A percentile compares a stretch with the other conserved stretches of the same genome.
These are phyloP conservation scores for Crithidia mellificae DNA, from an alignment of 208 protist species.

Conservation along the genomic window DNA sequence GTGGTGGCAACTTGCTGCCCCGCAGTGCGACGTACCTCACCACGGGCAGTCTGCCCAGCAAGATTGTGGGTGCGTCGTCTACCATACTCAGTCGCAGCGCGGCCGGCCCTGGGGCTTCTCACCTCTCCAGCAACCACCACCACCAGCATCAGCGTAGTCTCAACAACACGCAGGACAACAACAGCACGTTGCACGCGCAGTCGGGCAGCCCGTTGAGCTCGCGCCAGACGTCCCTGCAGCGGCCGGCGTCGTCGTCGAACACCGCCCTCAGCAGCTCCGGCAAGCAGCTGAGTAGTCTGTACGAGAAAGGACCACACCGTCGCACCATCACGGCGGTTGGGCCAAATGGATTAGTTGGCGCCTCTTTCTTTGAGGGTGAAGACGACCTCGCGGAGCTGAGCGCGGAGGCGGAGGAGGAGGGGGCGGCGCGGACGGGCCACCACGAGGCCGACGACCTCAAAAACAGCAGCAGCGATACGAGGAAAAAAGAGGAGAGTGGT, in stretches of 20 bases:
- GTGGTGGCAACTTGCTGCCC: neutral
- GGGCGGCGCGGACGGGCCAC: too few species aligned
- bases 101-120: too few species aligned
- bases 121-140: too few species aligned
- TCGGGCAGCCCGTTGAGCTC: neutral
- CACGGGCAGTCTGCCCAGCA: constrained; percentile 2
- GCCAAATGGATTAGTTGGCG: neutral
- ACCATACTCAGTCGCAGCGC: neutral
- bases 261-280: constrained; percentile 6
- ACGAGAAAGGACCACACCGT: neutral
- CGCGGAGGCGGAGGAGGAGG: too few species aligned
- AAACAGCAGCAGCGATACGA: too few species aligned
- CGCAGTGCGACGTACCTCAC: neutral
- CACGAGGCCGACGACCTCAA: too few species aligned
- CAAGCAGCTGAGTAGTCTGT: neutral
- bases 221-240: neutral
- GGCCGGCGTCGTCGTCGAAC: constrained; percentile 7
- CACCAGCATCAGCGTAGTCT: neutral
- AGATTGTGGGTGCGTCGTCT: neutral
- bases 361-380: neutral
- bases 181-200: neutral
- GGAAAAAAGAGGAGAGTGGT: too few species aligned
- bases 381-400: too few species aligned
- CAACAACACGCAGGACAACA: neutral
- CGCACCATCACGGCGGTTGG: constrained; percentile 10